These are phyloP conservation scores for Polytrichum commune DNA, from an alignment of 225 moss, liverwort and hornwort genomes.

Conservation along the genomic window DNA sequence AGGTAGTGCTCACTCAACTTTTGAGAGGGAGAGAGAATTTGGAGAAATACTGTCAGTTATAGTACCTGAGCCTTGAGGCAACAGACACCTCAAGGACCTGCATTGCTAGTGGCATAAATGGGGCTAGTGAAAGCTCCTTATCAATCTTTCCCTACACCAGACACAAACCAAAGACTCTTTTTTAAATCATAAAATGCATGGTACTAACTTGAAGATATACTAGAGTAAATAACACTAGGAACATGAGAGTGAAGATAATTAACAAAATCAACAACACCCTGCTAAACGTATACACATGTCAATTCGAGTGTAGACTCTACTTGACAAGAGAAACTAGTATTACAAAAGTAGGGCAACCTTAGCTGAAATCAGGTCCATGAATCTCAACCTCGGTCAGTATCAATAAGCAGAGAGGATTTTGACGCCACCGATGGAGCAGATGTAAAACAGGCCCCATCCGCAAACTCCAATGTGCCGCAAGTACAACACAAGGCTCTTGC, in stretches of 20 bases:
- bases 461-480: slow-evolving; percentile 82
- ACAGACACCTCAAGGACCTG: slow-evolving; percentile 73
- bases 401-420: slow-evolving; percentile 70
- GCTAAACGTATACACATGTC: too few species aligned
- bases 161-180: background rate
- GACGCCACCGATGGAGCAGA: slow-evolving; percentile 80
- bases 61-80: slow-evolving; percentile 55
- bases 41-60: too few species aligned
- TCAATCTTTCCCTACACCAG: slow-evolving; percentile 55
- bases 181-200: too few species aligned
- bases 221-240: background rate
- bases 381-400: slow-evolving; percentile 73
- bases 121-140: slow-evolving; percentile 53
- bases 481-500: slow-evolving; percentile 95
- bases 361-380: background rate
- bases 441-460: slow-evolving; percentile 78
- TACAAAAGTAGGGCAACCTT: slow-evolving; percentile 7
- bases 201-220: too few species aligned
- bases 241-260: background rate
- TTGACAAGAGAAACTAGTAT: slow-evolving; percentile 6
- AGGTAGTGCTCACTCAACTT: too few species aligned
- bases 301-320: background rate
- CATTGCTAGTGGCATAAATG: slow-evolving; percentile 72
- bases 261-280: too few species aligned
- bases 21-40: too few species aligned